Evolutionary conservation across 2,329 filamentous ascomycete species (phyloP).

Genomic region (Phaeosphaeriaceae sp.): DNA sequence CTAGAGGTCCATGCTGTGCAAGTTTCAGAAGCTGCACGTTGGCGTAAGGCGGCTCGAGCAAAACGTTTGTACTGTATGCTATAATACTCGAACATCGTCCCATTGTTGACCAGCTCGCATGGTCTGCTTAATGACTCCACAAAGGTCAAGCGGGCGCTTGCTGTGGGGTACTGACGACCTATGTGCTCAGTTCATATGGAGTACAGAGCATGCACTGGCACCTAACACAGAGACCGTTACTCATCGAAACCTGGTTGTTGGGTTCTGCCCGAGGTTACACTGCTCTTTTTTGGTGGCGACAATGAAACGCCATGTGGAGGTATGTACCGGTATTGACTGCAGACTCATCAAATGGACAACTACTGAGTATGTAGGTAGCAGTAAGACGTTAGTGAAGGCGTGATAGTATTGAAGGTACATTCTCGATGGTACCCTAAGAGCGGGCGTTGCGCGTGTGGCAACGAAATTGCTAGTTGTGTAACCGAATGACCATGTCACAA

Average conservation of each 20-base stretch:
- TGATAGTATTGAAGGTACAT: background rate
- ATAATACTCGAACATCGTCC: background rate
- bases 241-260: slow-evolving; percentile 41
- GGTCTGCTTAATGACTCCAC: background rate
- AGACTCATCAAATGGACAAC: slow-evolving; percentile 10
- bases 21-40: slow-evolving; percentile 31
- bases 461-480: slow-evolving; percentile 22
- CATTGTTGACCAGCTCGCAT: background rate
- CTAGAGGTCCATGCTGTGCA: slow-evolving; percentile 27
- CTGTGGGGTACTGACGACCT: slow-evolving; percentile 7
- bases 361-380: background rate
- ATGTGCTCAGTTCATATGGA: slow-evolving; percentile 8
- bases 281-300: slow-evolving; percentile 17
- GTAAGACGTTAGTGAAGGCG: background rate
- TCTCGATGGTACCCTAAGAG: slow-evolving; percentile 1
- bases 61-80: background rate
- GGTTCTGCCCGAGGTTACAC: slow-evolving; percentile 39
- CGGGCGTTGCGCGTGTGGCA: slow-evolving; percentile 2
- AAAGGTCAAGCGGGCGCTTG: background rate
- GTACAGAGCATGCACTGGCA: slow-evolving; percentile 38
- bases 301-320: slow-evolving; percentile 36
- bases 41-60: slow-evolving; percentile 16
- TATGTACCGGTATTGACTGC: slow-evolving; percentile 11
- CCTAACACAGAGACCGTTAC: slow-evolving; percentile 42
- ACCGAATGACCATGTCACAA: slow-evolving; percentile 25